A percentile compares a stretch with the other conserved stretches of the same genome.
Conservation (phyloP, 331 rosid genomes). For the Saraca asoca region DNA sequence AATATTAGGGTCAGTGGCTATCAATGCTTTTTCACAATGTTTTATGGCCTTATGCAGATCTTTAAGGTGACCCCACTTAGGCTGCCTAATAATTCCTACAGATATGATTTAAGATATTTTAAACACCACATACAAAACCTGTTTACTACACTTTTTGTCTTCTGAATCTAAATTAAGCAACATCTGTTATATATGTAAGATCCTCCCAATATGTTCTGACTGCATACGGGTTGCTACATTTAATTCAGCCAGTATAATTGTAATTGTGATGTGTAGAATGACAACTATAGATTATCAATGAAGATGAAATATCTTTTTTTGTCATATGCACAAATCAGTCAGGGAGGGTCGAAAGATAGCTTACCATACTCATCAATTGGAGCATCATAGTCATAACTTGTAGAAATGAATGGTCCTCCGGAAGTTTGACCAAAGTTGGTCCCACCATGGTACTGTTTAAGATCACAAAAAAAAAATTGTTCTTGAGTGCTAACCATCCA, state of each 20-base stretch:
- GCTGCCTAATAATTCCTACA: slow-evolving; percentile 86
- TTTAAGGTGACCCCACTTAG: slow-evolving; percentile 96
- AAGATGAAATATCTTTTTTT: background rate
- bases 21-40: slow-evolving; percentile 76
- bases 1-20: slow-evolving; percentile 80
- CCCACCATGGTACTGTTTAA: slow-evolving; percentile 90
- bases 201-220: slow-evolving; percentile 16
- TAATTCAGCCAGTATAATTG: slow-evolving; percentile 7
- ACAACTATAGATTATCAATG: slow-evolving; percentile 5
- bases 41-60: slow-evolving; percentile 86
- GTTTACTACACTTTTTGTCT: background rate
- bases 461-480: slow-evolving; percentile 36
- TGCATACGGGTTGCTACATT: background rate
- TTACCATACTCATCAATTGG: slow-evolving; percentile 97
- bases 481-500: background rate
- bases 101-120: slow-evolving; percentile 18
- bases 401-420: slow-evolving; percentile 92
- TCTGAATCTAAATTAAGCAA: slow-evolving; percentile 16
- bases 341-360: slow-evolving; percentile 31
- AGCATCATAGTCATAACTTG: slow-evolving; percentile 95
- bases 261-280: slow-evolving; percentile 11
- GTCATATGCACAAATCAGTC: background rate
- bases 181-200: slow-evolving; percentile 5
- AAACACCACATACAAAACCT: slow-evolving; percentile 11
- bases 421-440: slow-evolving; percentile 80